Conservation (phyloP, 2,329 filamentous ascomycete species). For the Verticillium nonalfalfae region DNA sequence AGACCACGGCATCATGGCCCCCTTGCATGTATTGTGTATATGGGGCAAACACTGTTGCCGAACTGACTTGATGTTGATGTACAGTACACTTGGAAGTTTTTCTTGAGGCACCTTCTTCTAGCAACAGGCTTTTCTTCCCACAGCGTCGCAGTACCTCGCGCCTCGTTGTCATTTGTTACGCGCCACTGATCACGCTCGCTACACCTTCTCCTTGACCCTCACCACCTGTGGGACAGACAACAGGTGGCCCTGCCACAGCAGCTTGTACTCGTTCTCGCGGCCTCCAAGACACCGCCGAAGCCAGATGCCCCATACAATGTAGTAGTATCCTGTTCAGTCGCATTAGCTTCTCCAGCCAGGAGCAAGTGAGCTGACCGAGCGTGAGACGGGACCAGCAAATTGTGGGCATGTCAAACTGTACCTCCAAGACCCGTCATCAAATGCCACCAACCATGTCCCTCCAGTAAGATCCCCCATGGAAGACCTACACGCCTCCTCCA, state of each 20-base stretch:
- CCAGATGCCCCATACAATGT: constrained; percentile 81
- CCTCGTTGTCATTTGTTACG: no score
- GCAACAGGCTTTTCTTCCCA: not conserved
- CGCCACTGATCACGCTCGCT: not conserved
- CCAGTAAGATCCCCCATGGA: constrained; percentile 72
- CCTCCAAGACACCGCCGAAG: constrained; percentile 70
- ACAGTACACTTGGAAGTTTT: no score
- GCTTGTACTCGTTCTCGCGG: constrained; percentile 62
- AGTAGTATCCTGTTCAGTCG: constrained; percentile 54
- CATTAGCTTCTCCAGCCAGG: constrained; percentile 30
- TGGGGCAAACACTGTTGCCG: not conserved
- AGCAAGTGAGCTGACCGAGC: not conserved
- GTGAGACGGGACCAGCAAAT: no score
- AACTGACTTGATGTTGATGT: no score
- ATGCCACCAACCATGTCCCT: constrained; percentile 59
- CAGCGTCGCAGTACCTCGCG: no score
- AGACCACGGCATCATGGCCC: not conserved
- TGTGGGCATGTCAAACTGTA: constrained; percentile 8
- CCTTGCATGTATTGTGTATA: no score
- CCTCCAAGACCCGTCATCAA: constrained; percentile 69
- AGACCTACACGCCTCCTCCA: constrained; percentile 66
- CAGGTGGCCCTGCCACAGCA: constrained; percentile 61
- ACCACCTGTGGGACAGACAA: constrained; percentile 45
- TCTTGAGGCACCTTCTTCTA: no score
- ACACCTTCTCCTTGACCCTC: constrained; percentile 20